phyloP scores from a whole-genome alignment of 345 rosid species.

The Citropsis articulata region DNA sequence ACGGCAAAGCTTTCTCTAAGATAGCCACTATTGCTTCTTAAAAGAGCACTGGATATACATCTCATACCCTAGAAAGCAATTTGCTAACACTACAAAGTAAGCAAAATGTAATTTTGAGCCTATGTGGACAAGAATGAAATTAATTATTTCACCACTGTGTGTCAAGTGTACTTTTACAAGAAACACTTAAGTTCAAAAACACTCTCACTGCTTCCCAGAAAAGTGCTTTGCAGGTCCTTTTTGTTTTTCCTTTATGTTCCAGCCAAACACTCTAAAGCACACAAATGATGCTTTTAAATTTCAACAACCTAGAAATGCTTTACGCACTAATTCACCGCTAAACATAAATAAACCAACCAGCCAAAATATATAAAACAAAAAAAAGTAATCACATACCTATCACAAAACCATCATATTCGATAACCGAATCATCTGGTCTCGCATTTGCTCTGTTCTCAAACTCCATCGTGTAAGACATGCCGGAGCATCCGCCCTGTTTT shows the following conservation, averaged over 20 bases:
- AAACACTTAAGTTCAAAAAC: background rate
- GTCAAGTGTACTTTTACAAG: background rate
- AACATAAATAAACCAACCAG: background rate
- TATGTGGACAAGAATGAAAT: background rate
- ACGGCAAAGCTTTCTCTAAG: background rate
- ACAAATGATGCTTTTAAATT: background rate
- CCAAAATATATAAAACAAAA: background rate
- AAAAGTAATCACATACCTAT: slow-evolving; percentile 47
- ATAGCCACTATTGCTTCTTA: background rate
- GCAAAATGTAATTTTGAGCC: background rate
- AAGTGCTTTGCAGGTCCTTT: background rate
- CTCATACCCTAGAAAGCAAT: background rate
- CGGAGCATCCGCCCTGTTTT: slow-evolving; percentile 92
- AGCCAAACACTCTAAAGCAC: background rate
- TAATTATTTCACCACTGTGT: background rate
- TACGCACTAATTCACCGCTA: background rate
- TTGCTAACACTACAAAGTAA: background rate
- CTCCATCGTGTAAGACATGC: slow-evolving; percentile 97
- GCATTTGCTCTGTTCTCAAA: slow-evolving; percentile 64
- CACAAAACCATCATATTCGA: slow-evolving; percentile 69
- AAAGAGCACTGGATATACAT: background rate
- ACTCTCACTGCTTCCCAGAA: background rate
- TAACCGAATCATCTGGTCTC: slow-evolving; percentile 77
- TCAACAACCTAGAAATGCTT: background rate
- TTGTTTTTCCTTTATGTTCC: background rate